Base-by-base conservation (phyloP, 345 rosid species). In the Cardamine occulta region DNA sequence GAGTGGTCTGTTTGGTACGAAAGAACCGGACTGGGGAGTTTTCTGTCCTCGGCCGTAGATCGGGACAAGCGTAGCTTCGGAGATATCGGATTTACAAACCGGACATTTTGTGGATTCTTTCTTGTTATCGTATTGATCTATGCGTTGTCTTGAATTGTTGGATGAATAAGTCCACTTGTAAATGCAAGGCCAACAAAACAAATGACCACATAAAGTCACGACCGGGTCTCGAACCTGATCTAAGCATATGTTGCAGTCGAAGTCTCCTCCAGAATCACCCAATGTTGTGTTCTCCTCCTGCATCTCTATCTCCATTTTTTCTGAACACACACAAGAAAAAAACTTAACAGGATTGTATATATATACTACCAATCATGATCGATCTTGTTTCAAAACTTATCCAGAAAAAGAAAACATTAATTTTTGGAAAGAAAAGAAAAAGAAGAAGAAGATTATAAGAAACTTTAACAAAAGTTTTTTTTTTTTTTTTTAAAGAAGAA, bases 151-250 rank as follows among this genome's bases (percentile, higher is more conserved):
- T 47, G 42, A 31, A 55, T 44, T 87, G 97, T 17, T 93, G 87
- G 72, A 74, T 80, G 93, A 86, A 35, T 83, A 76, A 39, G 87
- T 86, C 98, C 98, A 94, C 79, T 89, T 86, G 81, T 91, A 88
- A 73, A 95, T 90, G 85, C 97, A 95, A 18, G 97, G 92, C 99
- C 99, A 95, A 84, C 99, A 95, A 81, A 90, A 95, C 52, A 95
- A 86, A 82, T 95, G 99, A 34, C 99, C 99, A 31, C 97, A 95
- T 63, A 85, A 88, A 28, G 97, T 92, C 59, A 95, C 97, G 68
- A 95, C 95, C 0, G 99, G 99, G 40, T 95, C 99, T 0, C 51
- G 82, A 4, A 92, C 97, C 56, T 63, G 84, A 42, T 95, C 97
- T 14, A 95, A 77, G 61, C 99, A 95, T 80, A 95, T 92, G 60